Base-by-base conservation (phyloP, 768 basidiomycete species). In the Cystofilobasidium capitatum region DNA sequence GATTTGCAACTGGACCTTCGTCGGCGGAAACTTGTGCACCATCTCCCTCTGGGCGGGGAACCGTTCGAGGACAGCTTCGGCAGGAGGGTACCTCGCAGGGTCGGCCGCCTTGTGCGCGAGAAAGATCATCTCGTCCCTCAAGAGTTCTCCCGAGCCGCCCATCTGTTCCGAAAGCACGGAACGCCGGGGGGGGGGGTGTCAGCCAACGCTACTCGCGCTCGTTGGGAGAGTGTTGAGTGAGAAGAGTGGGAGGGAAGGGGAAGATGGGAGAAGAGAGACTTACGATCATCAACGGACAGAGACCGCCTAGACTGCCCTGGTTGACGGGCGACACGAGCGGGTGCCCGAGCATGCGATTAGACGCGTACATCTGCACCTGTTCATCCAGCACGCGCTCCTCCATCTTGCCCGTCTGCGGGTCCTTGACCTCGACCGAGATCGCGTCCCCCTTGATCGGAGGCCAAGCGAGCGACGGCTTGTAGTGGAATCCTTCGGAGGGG, bases 1-100 rank as follows among this genome's bases (percentile, higher is more conserved):
- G 2, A 96, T 85, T 76, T 96, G 92, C 14, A 97, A 79, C 78
- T 96, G 92, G n/a, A 94, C 91, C 65, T 85, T 81, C 0, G 92
- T 91, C 3, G 88, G 74, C 5, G 75, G 74, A 70, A 75, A 73
- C 17, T 72, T 72, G 31, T 72, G 69, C 55, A 79, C 76, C 47
- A 78, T 77, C 4, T 72, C 76, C 29, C 75, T 51, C 16, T 77
- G 69, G 9, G 70, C 71, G 3, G 78, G 75, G 58, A 79, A 75
- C 58, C 76, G 68, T n/a, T 65, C 69, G 20, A 85, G 60, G 7
- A 68, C 35, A 8, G 31, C 42, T 2, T 40, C 40, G n/a, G 49
- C 26, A 0, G 83, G 78, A 3, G 87, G 87, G 75, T 83, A 94
- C 70, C 79, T 81, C 8, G 83, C 81, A 0, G 96, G 96, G 75